These are phyloP conservation scores for Epichloe bromicola DNA, from an alignment of 2,329 filamentous ascomycete genomes.

Conservation along the genomic window DNA sequence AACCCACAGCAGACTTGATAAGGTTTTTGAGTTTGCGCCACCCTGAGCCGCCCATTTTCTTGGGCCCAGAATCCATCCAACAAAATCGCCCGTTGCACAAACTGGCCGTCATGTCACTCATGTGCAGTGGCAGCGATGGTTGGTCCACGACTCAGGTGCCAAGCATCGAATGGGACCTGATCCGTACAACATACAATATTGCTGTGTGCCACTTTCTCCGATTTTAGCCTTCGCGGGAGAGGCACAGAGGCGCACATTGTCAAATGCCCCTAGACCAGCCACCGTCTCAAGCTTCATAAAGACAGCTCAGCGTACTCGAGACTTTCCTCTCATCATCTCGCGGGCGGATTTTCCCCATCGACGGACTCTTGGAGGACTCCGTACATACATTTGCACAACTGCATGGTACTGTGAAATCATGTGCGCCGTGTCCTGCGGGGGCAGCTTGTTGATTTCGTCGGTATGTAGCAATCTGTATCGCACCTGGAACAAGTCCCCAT, in stretches of 20 bases:
- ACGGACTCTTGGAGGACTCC: too few relatives aligned
- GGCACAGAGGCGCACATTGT: slow-evolving; percentile 5
- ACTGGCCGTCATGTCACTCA: too few relatives aligned
- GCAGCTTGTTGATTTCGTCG: not conserved
- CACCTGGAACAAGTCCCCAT: not conserved
- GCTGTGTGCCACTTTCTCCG: not conserved
- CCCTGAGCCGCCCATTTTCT: not conserved
- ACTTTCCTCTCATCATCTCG: not conserved
- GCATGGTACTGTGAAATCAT: too few relatives aligned
- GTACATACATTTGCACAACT: too few relatives aligned
- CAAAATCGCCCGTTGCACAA: not conserved
- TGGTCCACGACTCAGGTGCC: too few relatives aligned
- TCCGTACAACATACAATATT: too few relatives aligned
- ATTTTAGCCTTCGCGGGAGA: slow-evolving; percentile 1
- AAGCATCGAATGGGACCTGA: not conserved
- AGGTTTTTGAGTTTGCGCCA: slow-evolving; percentile 5
- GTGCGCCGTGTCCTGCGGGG: not conserved
- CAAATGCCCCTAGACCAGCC: slow-evolving; percentile 1
- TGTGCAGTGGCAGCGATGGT: too few relatives aligned
- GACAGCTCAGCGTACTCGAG: not conserved
- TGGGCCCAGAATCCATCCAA: not conserved
- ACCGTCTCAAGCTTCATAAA: not conserved
- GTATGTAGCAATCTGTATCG: not conserved
- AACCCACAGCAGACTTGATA: not conserved
- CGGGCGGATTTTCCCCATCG: not conserved